Evolutionary conservation across 2,329 filamentous ascomycete species (phyloP).

Genomic region (Pseudocercospora fijiensis): DNA sequence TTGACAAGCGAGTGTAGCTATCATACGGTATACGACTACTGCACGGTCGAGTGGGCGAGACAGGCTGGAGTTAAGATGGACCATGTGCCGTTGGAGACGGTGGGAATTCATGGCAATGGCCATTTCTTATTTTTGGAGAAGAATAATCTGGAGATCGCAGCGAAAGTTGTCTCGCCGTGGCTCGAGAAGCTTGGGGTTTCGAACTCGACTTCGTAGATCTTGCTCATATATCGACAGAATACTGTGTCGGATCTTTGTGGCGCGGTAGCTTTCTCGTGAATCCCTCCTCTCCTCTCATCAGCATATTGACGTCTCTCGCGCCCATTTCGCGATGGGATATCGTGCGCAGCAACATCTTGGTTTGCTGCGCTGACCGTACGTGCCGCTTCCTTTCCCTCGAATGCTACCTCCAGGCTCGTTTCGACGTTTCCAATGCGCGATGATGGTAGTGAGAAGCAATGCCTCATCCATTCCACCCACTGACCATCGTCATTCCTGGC

Average conservation of each 20-base stretch:
- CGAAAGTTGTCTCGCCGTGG: constrained; percentile 33
- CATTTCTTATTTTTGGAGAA: constrained; percentile 57
- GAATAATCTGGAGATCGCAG: constrained; percentile 51
- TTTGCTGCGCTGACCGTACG: neutral
- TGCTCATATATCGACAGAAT: neutral
- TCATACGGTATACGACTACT: constrained; percentile 58
- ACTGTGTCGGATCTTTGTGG: neutral
- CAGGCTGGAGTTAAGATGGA: constrained; percentile 53
- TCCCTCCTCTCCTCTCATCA: neutral
- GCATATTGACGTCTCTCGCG: neutral
- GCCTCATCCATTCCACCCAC: neutral
- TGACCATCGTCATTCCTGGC: too few relatives aligned
- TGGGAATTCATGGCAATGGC: constrained; percentile 54
- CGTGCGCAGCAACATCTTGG: neutral
- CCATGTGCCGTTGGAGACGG: constrained; percentile 47
- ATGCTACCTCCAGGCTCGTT: neutral
- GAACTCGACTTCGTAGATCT: neutral
- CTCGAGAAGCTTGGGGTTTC: constrained; percentile 7
- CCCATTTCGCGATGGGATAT: too few relatives aligned
- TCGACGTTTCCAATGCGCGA: neutral
- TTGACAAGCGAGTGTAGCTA: constrained; percentile 55
- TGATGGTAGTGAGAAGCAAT: neutral
- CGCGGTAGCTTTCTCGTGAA: neutral
- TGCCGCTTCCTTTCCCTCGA: neutral
- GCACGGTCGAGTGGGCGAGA: constrained; percentile 52